Evolutionary conservation across 2,329 filamentous ascomycete genomes (phyloP), one percentile per base, ranked within the genome.

Genomic region (Plectosphaerella plurivora): DNA sequence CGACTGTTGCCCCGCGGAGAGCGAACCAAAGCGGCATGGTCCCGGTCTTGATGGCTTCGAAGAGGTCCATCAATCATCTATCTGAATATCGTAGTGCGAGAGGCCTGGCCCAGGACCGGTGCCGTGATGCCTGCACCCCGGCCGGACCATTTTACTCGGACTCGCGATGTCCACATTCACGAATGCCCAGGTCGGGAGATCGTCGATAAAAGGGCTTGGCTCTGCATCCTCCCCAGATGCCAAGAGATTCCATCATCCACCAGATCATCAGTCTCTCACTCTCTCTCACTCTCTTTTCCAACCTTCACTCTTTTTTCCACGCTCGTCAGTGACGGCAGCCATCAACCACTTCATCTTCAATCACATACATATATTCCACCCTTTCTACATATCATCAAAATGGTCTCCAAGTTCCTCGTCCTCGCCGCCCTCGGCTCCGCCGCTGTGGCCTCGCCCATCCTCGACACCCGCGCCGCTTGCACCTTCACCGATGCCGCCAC

Each of bases 401-500:
- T 56, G 55, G 50, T 57, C 25, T 45, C 55, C 45, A 50, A 50
- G 33, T 35, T 65, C 8, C 14, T 65, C 42, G 50, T 63, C n/a
- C 57, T 68, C 50, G 55, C 62, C 45, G 61, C 65, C 52, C 51
- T 68, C 36, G 61, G 60, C 14, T 59, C 64, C 20, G 57, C 59
- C 3, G 56, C 51, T 9, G 45, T 64, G 15, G 63, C 62, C 11
- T 39, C 44, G 8, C 61, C 64, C 12, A 22, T 55, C 39, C 42
- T 60, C 28, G 56, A 60, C 46, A 51, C 50, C 42, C 46, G 51
- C 24, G 53, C 57, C 36, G 62, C 59, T 15, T 85, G 82, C 66
- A 83, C 78, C 14, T 83, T 85, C 62, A 80, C 73, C 44, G 72
- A 74, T 49, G 74, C 77, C 49, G 70, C 73, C 5, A 60, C 70